Evolutionary conservation across 2,329 filamentous ascomycete species (phyloP).

Genomic region (Neonectria magnoliae): DNA sequence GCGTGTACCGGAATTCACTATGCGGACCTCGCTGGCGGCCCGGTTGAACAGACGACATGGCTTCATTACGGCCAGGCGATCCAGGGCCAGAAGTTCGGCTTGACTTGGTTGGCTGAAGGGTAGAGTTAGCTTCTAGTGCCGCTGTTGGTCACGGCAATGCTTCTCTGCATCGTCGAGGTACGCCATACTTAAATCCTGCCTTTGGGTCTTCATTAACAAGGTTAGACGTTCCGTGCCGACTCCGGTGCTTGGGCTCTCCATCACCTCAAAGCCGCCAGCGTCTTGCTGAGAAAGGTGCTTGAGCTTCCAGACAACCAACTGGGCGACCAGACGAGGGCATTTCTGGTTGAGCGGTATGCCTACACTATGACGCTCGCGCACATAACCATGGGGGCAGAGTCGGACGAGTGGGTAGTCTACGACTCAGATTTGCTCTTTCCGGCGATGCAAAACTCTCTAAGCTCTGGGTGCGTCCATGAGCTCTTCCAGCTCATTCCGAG

Average conservation of each 20-base stretch:
- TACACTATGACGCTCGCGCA: slow-evolving; percentile 14
- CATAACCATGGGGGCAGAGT: slow-evolving; percentile 7
- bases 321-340: not conserved
- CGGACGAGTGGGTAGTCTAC: slow-evolving; percentile 7
- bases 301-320: slow-evolving; percentile 4
- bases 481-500: slow-evolving; percentile 7
- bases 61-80: slow-evolving; percentile 9
- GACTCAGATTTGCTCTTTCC: slow-evolving; percentile 1
- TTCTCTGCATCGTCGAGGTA: too few relatives aligned
- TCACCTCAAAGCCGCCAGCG: slow-evolving; percentile 2
- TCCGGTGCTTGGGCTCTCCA: too few relatives aligned
- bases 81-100: slow-evolving; percentile 12
- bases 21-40: not conserved
- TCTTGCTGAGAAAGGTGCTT: not conserved
- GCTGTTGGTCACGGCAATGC: too few relatives aligned
- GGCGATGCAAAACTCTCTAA: not conserved
- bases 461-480: slow-evolving; percentile 3
- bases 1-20: slow-evolving; percentile 14
- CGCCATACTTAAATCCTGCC: too few relatives aligned
- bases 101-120: too few relatives aligned
- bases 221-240: too few relatives aligned
- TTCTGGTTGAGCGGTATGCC: slow-evolving; percentile 2
- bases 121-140: too few relatives aligned
- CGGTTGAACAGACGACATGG: slow-evolving; percentile 5
- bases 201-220: too few relatives aligned